Evolutionary conservation across 306 rosid species (phyloP).

Genomic region (Citrullus amarus): DNA sequence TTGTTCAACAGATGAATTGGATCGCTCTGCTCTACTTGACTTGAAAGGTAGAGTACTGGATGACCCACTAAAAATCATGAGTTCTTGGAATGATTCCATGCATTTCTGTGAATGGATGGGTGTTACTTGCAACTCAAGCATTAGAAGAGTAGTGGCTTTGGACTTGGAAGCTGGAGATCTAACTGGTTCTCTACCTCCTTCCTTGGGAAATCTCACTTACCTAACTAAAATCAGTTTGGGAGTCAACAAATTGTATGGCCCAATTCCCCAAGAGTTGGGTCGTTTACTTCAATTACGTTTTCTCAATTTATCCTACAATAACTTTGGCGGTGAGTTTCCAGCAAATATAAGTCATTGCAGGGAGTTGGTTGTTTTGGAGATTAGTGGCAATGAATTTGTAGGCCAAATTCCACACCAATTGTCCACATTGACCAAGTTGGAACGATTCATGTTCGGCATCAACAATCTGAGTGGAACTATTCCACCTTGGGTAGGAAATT

Average conservation of each 20-base stretch:
- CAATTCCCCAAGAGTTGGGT: constrained; percentile 29
- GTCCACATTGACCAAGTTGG: constrained; percentile 4
- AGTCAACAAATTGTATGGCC: constrained; percentile 13
- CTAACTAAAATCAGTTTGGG: constrained; percentile 16
- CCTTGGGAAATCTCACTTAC: constrained; percentile 23
- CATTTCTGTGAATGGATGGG: constrained; percentile 24
- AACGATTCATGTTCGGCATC: background rate
- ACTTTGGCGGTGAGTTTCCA: background rate
- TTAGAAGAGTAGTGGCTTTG: constrained; percentile 9
- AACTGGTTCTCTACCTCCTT: constrained; percentile 18
- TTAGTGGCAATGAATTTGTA: background rate
- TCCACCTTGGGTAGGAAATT: constrained; percentile 40
- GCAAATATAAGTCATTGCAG: background rate
- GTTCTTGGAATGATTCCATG: constrained; percentile 29
- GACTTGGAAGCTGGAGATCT: constrained; percentile 5
- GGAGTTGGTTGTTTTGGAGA: background rate
- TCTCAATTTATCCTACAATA: constrained; percentile 12
- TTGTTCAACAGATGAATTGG: constrained; percentile 8
- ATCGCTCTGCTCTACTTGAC: constrained; percentile 19
- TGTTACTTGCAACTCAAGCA: constrained; percentile 14
- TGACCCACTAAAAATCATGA: constrained; percentile 19
- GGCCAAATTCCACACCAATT: constrained; percentile 17
- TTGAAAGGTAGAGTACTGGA: constrained; percentile 14
- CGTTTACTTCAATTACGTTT: background rate
- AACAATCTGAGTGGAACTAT: constrained; percentile 33